phyloP scores from a whole-genome alignment of 352 stramenopile genomes.

The Globisporangium irregulare region DNA sequence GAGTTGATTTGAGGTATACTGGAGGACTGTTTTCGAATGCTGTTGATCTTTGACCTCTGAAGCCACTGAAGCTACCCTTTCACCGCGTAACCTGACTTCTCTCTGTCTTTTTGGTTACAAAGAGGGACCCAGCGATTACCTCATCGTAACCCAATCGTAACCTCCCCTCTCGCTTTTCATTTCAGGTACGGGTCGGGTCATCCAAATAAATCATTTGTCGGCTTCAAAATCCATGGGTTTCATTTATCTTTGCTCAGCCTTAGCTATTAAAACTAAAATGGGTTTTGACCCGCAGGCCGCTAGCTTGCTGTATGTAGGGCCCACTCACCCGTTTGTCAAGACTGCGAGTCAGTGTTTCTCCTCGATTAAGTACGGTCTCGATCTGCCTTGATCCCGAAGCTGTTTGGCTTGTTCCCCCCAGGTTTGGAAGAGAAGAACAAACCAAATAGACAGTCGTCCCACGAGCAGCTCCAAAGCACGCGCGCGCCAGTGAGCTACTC shows the following conservation, averaged over 20 bases:
- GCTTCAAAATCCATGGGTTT: not conserved
- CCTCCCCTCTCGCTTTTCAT: not conserved
- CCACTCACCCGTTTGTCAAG: not conserved
- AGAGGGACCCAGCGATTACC: not conserved
- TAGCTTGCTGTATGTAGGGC: not conserved
- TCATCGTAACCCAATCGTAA: not conserved
- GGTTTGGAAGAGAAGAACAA: not conserved
- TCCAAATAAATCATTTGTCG: too few relatives aligned
- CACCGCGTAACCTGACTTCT: too few relatives aligned
- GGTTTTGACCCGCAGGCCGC: not conserved
- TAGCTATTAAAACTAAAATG: too few relatives aligned
- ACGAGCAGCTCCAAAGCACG: not conserved
- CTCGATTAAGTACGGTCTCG: not conserved
- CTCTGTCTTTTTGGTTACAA: not conserved
- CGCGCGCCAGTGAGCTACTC: not conserved
- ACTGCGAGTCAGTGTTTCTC: not conserved
- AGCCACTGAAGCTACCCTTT: too few relatives aligned
- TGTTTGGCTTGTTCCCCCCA: not conserved
- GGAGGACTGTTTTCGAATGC: too few relatives aligned
- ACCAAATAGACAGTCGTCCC: not conserved
- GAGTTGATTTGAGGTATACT: too few relatives aligned
- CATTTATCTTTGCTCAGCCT: not conserved
- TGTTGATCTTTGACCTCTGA: too few relatives aligned
- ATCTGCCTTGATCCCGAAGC: not conserved
- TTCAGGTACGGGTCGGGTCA: not conserved